These are phyloP conservation scores for Dioszegia hungarica DNA, from an alignment of 768 basidiomycete species.

Conservation along the genomic window DNA sequence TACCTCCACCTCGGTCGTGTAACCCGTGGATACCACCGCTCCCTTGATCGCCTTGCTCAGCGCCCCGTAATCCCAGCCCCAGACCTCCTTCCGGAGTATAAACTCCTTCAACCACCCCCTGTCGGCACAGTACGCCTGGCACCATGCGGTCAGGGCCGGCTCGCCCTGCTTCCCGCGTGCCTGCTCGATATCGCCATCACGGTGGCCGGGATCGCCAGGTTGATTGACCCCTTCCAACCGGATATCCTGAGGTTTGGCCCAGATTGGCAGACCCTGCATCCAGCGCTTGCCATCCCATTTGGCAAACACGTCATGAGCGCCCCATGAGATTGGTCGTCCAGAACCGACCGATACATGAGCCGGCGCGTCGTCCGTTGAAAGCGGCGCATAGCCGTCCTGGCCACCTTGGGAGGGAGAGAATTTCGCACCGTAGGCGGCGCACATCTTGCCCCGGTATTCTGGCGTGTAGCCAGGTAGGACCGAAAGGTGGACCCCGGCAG, in stretches of 20 bases:
- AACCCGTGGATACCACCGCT: slow-evolving; percentile 30
- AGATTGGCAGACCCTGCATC: slow-evolving; percentile 26
- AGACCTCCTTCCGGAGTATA: slow-evolving; percentile 62
- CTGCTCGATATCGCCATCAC: no score
- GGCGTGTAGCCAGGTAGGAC: not conserved
- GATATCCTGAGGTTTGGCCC: slow-evolving; percentile 48
- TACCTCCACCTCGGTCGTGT: slow-evolving; percentile 51
- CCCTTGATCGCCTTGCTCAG: slow-evolving; percentile 43
- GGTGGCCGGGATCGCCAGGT: slow-evolving; percentile 52
- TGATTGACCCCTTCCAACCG: not conserved
- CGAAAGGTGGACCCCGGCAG: not conserved
- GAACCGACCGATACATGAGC: no score
- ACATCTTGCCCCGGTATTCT: not conserved
- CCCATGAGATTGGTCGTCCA: slow-evolving; percentile 1
- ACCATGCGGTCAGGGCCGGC: no score
- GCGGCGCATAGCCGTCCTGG: not conserved
- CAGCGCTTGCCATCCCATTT: slow-evolving; percentile 8
- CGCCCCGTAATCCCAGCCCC: slow-evolving; percentile 57
- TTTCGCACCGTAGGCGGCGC: not conserved
- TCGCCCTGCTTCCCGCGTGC: no score
- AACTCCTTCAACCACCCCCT: slow-evolving; percentile 69
- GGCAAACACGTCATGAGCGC: no score
- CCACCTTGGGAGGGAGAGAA: no score
- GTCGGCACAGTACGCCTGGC: slow-evolving; percentile 73
- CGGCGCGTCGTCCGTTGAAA: slow-evolving; percentile 5